Percentiles rank a stretch among this genome's conserved stretches.
These are phyloP conservation scores for Extremus antarcticus DNA, from an alignment of 495 filamentous ascomycete species.

Conservation along the genomic window DNA sequence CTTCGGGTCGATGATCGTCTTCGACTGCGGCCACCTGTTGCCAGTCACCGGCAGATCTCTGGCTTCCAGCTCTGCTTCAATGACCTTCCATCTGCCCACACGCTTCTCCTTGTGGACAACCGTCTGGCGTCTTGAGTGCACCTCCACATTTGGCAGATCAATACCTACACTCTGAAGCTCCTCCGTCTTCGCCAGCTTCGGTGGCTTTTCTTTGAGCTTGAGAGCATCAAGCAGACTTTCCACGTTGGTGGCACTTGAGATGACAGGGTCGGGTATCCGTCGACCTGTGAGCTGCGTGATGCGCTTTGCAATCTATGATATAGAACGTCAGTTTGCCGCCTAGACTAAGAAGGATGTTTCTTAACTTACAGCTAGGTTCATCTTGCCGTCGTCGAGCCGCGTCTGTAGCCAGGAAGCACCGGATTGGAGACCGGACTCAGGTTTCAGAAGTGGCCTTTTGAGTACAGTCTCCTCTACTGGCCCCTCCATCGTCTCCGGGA, in stretches of 20 bases:
- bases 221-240: constrained; percentile 45
- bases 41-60: constrained; percentile 36
- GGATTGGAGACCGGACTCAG: not conserved
- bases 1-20: not conserved
- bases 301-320: constrained; percentile 70
- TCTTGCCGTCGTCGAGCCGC: constrained; percentile 33
- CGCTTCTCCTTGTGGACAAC: constrained; percentile 60
- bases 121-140: constrained; percentile 49
- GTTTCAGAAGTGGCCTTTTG: no score
- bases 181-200: constrained; percentile 38
- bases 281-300: constrained; percentile 66
- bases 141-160: constrained; percentile 56
- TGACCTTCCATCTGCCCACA: constrained; percentile 75
- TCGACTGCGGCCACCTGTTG: not conserved
- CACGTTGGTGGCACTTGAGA: constrained; percentile 43
- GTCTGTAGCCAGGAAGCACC: not conserved
- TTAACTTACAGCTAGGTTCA: constrained; percentile 70
- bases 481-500: not conserved
- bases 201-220: constrained; percentile 47
- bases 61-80: constrained; percentile 58
- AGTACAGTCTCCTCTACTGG: not conserved
- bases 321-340: no score
- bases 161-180: constrained; percentile 32
- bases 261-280: constrained; percentile 55
- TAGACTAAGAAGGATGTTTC: no score